These are phyloP conservation scores for Lodderomyces orthopsilosis DNA, from an alignment of 1,139 yeast species.

Conservation along the genomic window DNA sequence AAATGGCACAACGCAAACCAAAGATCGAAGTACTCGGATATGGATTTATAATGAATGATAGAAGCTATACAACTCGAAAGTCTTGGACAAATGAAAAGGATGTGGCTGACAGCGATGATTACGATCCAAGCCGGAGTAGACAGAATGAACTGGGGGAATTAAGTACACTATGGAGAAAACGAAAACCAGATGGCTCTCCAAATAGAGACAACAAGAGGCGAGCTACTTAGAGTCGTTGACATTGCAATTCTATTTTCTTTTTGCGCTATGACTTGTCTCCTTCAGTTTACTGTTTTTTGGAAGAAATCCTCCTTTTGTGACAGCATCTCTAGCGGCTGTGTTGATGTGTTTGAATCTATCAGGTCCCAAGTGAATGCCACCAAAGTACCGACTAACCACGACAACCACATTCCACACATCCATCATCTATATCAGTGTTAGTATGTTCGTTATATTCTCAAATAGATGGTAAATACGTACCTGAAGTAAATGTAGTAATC, in stretches of 20 bases:
- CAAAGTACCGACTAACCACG: constrained; percentile 90
- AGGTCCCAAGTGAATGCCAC: constrained; percentile 89
- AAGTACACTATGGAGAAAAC: constrained; percentile 30
- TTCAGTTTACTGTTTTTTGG: background rate
- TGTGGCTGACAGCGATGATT: constrained; percentile 2
- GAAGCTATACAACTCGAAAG: constrained; percentile 18
- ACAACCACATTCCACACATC: constrained; percentile 85
- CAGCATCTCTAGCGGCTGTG: constrained; percentile 81
- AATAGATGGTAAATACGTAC: constrained; percentile 28
- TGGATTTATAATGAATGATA: constrained; percentile 31
- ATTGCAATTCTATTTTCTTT: constrained; percentile 1
- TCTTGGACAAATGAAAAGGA: constrained; percentile 21
- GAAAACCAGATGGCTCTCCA: constrained; percentile 15
- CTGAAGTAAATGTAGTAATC: constrained; percentile 75
- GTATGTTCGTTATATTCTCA: background rate
- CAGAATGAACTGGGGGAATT: constrained; percentile 12
- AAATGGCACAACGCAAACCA: constrained; percentile 12
- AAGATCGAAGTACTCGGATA: constrained; percentile 34
- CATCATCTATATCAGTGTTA: constrained; percentile 44
- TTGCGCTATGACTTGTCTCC: background rate
- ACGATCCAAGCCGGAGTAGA: background rate
- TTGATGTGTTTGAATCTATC: constrained; percentile 93
- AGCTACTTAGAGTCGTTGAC: background rate
- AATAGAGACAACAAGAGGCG: constrained; percentile 14
- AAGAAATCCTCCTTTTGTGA: constrained; percentile 57